Evolutionary conservation across 306 rosid species (phyloP).

Genomic region (Fragaria nilgerrensis): DNA sequence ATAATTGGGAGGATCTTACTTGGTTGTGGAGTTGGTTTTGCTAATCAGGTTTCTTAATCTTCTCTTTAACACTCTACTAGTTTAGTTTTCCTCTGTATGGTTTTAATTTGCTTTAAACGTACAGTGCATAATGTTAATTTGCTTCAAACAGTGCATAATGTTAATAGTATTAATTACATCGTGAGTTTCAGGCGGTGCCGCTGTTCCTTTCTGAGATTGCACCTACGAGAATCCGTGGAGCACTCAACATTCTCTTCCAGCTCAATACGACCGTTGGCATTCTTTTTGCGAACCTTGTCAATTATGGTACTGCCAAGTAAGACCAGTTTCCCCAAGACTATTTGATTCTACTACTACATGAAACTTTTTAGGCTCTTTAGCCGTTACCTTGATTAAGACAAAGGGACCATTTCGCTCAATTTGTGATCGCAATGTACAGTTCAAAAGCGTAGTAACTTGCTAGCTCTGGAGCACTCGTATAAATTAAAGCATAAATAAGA

Average conservation of each 20-base stretch:
- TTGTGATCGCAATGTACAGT: background rate
- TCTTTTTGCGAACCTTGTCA: conserved; percentile 51
- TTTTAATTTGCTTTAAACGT: background rate
- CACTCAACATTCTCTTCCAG: conserved; percentile 65
- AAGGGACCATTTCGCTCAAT: background rate
- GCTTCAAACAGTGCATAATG: background rate
- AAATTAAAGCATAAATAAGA: background rate
- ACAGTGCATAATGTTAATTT: background rate
- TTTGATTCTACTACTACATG: background rate
- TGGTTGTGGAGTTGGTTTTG: conserved; percentile 20
- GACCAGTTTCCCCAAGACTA: background rate
- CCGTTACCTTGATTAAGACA: background rate
- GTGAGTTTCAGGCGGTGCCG: conserved; percentile 50
- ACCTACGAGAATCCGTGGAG: conserved; percentile 68
- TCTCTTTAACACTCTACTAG: background rate
- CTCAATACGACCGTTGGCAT: conserved; percentile 57
- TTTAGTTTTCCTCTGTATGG: background rate
- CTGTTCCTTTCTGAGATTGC: conserved; percentile 66
- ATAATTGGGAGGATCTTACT: conserved; percentile 8
- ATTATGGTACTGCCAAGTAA: conserved; percentile 49
- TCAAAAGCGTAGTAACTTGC: background rate
- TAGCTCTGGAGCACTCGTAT: background rate
- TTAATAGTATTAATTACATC: background rate
- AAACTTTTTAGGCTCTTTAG: background rate
- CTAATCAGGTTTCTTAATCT: conserved; percentile 14